A percentile compares a stretch with the other conserved stretches of the same genome.
Evolutionary conservation across 2,329 filamentous ascomycete genomes (phyloP).

Genomic region (Phyllosticta citrichinensis): DNA sequence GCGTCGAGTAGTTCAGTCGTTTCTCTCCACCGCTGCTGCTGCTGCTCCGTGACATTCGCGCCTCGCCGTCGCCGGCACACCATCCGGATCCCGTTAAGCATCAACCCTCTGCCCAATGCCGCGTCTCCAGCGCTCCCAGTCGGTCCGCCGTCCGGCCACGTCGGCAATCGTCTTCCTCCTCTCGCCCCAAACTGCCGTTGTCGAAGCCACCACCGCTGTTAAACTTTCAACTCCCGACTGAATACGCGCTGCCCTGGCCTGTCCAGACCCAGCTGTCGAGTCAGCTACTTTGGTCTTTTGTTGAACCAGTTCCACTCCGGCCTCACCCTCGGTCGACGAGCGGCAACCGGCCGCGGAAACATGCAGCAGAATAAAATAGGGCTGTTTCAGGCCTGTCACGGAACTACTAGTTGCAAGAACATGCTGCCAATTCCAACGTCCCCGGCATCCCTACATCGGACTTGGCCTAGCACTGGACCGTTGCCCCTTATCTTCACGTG

Average conservation of each 20-base stretch:
- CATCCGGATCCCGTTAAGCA: background rate
- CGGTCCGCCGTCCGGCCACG: background rate
- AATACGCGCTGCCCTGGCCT: no score
- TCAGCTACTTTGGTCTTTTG: background rate
- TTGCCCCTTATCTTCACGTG: conserved; percentile 9
- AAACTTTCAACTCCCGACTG: background rate
- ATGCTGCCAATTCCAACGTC: no score
- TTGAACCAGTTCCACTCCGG: background rate
- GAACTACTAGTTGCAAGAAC: no score
- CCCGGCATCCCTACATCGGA: background rate
- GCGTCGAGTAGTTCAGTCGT: no score
- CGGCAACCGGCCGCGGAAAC: background rate
- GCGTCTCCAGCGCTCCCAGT: background rate
- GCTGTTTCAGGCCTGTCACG: background rate
- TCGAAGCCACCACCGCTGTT: background rate
- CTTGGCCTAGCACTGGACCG: background rate
- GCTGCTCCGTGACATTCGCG: no score
- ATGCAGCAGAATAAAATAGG: background rate
- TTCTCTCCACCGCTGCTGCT: no score
- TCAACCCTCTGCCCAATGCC: background rate
- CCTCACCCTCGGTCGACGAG: background rate
- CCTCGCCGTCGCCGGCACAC: background rate
- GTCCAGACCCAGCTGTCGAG: background rate
- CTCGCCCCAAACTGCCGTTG: background rate
- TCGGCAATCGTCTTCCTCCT: background rate